Evolutionary conservation across 441 rosid genomes (phyloP).

Genomic region (Dalechampia spathulata): DNA sequence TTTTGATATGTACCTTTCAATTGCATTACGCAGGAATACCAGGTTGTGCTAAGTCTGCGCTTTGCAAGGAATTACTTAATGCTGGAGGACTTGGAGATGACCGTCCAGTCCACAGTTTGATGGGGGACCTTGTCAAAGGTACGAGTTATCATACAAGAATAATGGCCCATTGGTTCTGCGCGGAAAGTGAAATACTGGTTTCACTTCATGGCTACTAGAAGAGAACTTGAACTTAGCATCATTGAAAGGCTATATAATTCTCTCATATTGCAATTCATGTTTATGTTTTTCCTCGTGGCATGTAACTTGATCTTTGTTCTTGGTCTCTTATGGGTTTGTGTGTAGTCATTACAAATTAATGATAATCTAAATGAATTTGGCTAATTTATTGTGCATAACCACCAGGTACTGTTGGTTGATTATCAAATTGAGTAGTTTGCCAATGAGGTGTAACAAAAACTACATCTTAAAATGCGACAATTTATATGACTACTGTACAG

Average conservation of each 20-base stretch:
- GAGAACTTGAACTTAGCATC: background rate
- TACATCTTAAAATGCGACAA: too few relatives aligned
- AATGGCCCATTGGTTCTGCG: background rate
- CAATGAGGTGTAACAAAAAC: too few relatives aligned
- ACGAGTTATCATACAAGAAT: background rate
- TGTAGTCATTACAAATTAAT: background rate
- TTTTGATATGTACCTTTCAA: conserved; percentile 9
- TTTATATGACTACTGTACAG: background rate
- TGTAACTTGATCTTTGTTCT: background rate
- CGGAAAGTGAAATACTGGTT: background rate
- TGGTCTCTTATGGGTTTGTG: background rate
- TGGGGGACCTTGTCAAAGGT: conserved; percentile 98
- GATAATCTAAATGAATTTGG: background rate
- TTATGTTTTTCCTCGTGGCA: too few relatives aligned
- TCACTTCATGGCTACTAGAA: background rate
- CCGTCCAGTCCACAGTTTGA: conserved; percentile 73
- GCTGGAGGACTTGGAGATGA: conserved; percentile 74
- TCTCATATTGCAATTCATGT: background rate
- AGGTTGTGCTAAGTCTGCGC: conserved; percentile 95
- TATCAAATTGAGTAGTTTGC: too few relatives aligned
- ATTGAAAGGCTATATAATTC: background rate
- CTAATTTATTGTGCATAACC: background rate
- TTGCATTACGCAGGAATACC: conserved; percentile 63
- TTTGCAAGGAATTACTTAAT: conserved; percentile 77
- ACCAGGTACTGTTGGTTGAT: background rate